Conservation (phyloP, 441 rosid genomes). For the Iberis amara region DNA sequence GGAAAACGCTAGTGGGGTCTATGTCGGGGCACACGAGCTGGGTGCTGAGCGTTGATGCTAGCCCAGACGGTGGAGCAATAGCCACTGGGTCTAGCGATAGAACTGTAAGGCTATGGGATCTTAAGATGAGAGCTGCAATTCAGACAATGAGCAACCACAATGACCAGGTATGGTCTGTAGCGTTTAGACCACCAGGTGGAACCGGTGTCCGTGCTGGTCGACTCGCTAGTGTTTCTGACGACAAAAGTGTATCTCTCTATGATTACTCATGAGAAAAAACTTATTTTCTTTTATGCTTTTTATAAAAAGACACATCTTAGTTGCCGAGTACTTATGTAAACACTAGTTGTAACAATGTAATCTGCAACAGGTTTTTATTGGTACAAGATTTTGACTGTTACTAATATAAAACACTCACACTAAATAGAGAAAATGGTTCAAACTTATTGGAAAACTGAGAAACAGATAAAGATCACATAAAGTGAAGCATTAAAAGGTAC, state of each 20-base stretch:
- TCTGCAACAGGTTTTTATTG: constrained; percentile 17
- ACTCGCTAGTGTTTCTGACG: constrained; percentile 89
- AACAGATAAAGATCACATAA: constrained; percentile 23
- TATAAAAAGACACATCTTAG: constrained; percentile 13
- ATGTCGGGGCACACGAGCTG: constrained; percentile 91
- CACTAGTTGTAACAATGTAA: constrained; percentile 22
- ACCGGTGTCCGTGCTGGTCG: constrained; percentile 48
- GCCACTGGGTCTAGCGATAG: constrained; percentile 89
- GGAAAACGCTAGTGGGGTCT: constrained; percentile 60
- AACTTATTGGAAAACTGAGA: constrained; percentile 26
- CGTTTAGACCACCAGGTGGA: constrained; percentile 60
- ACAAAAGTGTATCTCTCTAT: constrained; percentile 85
- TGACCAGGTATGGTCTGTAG: constrained; percentile 88
- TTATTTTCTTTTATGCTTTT: background rate
- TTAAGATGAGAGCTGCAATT: constrained; percentile 73
- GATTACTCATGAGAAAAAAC: constrained; percentile 56
- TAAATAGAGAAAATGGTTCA: background rate
- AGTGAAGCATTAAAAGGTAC: constrained; percentile 3
- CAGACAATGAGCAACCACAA: constrained; percentile 86
- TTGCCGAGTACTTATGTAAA: constrained; percentile 16
- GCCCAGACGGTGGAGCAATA: constrained; percentile 79
- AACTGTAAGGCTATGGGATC: constrained; percentile 89
- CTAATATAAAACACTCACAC: background rate
- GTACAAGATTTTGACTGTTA: too few species aligned
- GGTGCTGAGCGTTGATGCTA: constrained; percentile 86